A percentile compares a stretch with the other conserved stretches of the same genome.
phyloP scores from a whole-genome alignment of 495 filamentous ascomycete genomes.

The Trichocladium antarcticum region DNA sequence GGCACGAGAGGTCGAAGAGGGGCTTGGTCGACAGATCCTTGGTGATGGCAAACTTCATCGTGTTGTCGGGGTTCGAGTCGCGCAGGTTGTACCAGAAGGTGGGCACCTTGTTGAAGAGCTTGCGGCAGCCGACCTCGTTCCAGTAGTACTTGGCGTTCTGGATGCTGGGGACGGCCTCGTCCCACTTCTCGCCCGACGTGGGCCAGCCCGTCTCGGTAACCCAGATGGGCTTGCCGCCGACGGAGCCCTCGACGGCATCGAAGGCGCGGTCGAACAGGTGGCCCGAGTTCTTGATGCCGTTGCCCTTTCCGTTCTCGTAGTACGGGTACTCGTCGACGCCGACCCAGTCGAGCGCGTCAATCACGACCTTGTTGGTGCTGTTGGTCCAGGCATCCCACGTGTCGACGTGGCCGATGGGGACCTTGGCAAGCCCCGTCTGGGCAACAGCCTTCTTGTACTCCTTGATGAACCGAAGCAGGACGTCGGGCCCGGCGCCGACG shows the following conservation, averaged over 20 bases:
- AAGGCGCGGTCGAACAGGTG: slow-evolving; percentile 34
- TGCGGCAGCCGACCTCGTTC: slow-evolving; percentile 56
- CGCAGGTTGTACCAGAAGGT: slow-evolving; percentile 51
- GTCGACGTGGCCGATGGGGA: slow-evolving; percentile 43
- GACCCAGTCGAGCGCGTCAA: slow-evolving; percentile 40
- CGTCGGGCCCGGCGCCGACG: slow-evolving; percentile 33
- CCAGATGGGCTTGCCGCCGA: slow-evolving; percentile 39
- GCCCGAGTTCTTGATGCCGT: slow-evolving; percentile 33
- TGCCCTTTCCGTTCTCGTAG: slow-evolving; percentile 38
- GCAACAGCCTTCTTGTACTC: slow-evolving; percentile 34
- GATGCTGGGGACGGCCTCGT: slow-evolving; percentile 45
- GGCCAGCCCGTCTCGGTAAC: slow-evolving; percentile 46
- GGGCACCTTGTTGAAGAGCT: slow-evolving; percentile 52
- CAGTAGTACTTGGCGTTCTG: slow-evolving; percentile 62
- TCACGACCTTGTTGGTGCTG: slow-evolving; percentile 36
- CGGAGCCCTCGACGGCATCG: slow-evolving; percentile 22
- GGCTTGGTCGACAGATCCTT: slow-evolving; percentile 44
- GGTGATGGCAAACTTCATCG: slow-evolving; percentile 36
- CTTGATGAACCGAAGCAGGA: slow-evolving; percentile 38
- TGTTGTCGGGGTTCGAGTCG: slow-evolving; percentile 38
- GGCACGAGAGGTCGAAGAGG: slow-evolving; percentile 50
- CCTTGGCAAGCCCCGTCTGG: slow-evolving; percentile 20
- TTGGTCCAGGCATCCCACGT: slow-evolving; percentile 42
- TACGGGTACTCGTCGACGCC: slow-evolving; percentile 44
- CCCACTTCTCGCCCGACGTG: slow-evolving; percentile 32